phyloP scores from a whole-genome alignment of 441 rosid species.

The Sinapis alba region DNA sequence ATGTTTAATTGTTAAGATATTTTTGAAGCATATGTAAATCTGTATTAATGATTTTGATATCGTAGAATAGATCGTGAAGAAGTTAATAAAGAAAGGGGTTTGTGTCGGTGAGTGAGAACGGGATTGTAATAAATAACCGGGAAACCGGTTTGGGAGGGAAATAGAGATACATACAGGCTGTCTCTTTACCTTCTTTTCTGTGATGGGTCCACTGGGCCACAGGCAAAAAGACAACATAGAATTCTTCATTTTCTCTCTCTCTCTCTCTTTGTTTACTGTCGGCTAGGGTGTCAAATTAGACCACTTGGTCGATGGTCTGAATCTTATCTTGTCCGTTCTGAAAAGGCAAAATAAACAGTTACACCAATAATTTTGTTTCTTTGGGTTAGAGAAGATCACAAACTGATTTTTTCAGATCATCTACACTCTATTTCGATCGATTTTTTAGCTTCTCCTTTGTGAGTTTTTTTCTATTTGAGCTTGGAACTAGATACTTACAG shows the following conservation, averaged over 20 bases:
- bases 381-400: background rate
- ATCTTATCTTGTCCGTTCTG: conserved; percentile 14
- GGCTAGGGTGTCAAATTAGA: conserved; percentile 18
- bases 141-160: conserved; percentile 18
- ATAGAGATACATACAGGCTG: conserved; percentile 23
- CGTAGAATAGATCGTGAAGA: conserved; percentile 1
- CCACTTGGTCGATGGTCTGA: conserved; percentile 4
- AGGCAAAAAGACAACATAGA: conserved; percentile 34
- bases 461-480: background rate
- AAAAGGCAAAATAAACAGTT: conserved; percentile 1
- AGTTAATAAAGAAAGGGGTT: background rate
- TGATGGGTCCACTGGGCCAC: conserved; percentile 30
- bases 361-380: background rate
- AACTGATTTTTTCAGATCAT: background rate
- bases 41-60: background rate
- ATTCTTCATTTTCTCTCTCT: conserved; percentile 1
- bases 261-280: conserved; percentile 1
- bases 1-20: background rate
- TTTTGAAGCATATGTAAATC: conserved; percentile 4
- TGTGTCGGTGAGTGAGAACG: conserved; percentile 37
- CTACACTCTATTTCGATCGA: background rate
- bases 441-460: background rate
- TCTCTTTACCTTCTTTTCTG: conserved; percentile 20
- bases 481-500: background rate
- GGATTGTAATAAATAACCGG: conserved; percentile 29